phyloP scores from a whole-genome alignment of 768 basidiomycete species.

The Coprinopsis strossmayeri region DNA sequence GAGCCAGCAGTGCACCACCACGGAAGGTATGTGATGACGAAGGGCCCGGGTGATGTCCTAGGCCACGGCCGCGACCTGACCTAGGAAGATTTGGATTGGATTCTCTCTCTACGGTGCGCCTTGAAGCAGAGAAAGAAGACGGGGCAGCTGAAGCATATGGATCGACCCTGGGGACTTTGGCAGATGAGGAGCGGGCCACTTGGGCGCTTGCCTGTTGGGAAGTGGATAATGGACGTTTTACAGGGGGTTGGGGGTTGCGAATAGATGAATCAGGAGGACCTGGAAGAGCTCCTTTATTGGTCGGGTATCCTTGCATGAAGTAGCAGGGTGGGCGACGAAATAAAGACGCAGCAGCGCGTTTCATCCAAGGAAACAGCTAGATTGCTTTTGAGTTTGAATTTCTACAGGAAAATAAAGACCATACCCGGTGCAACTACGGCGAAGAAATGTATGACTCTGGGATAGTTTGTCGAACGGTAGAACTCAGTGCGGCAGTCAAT shows the following conservation, averaged over 20 bases:
- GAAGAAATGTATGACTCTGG: too few species aligned
- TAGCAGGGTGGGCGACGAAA: slow-evolving; percentile 46
- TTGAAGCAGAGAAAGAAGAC: slow-evolving; percentile 14
- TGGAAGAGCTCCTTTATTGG: slow-evolving; percentile 19
- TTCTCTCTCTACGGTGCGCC: too few species aligned
- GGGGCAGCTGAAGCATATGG: slow-evolving; percentile 12
- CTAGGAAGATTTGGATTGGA: too few species aligned
- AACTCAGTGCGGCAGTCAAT: too few species aligned
- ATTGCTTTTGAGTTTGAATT: too few species aligned
- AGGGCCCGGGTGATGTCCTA: too few species aligned
- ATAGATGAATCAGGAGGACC: slow-evolving; percentile 9
- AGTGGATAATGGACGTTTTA: slow-evolving; percentile 45
- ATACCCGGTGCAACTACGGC: too few species aligned
- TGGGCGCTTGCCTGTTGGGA: slow-evolving; percentile 23
- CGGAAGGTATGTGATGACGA: too few species aligned
- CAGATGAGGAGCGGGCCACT: slow-evolving; percentile 10
- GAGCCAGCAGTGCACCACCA: too few species aligned
- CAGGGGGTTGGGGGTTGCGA: slow-evolving; percentile 11
- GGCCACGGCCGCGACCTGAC: too few species aligned
- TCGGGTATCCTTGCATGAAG: slow-evolving; percentile 52
- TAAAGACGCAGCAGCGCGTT: slow-evolving; percentile 32
- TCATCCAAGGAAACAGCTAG: slow-evolving; percentile 35
- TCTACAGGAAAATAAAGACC: too few species aligned
- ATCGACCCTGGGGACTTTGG: slow-evolving; percentile 25
- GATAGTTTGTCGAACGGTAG: too few species aligned